phyloP scores from a whole-genome alignment of 768 basidiomycete genomes.

The Tricholoma bakamatsutake region DNA sequence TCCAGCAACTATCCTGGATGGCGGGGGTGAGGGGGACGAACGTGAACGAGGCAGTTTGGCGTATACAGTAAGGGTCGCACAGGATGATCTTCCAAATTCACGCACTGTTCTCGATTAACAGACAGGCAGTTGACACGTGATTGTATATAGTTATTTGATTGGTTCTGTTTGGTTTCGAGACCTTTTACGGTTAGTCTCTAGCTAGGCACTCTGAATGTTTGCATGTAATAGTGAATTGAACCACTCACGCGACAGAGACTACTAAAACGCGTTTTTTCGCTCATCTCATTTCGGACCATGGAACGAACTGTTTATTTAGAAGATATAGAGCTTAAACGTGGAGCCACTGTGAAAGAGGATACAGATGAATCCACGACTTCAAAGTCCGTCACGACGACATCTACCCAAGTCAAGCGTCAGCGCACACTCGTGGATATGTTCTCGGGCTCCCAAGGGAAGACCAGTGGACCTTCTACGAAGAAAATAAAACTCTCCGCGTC shows the following conservation, averaged over 20 bases:
- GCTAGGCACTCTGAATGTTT: slow-evolving; percentile 4
- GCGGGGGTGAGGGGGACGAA: slow-evolving; percentile 72
- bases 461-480: slow-evolving; percentile 34
- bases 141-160: slow-evolving; percentile 11
- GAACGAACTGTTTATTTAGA: slow-evolving; percentile 34
- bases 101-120: neutral
- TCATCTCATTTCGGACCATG: slow-evolving; percentile 7
- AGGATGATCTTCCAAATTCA: neutral
- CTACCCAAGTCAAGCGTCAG: slow-evolving; percentile 42
- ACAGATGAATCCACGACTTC: slow-evolving; percentile 3
- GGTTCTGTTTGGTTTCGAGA: slow-evolving; percentile 3
- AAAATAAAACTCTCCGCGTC: slow-evolving; percentile 36
- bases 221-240: neutral
- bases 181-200: neutral
- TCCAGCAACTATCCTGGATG: slow-evolving; percentile 43
- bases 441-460: slow-evolving; percentile 25
- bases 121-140: neutral
- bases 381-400: slow-evolving; percentile 1
- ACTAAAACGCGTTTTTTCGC: slow-evolving; percentile 10
- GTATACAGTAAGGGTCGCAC: slow-evolving; percentile 7
- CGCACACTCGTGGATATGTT: slow-evolving; percentile 65
- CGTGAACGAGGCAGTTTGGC: slow-evolving; percentile 74
- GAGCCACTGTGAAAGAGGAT: slow-evolving; percentile 4
- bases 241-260: slow-evolving; percentile 4
- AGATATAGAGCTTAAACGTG: slow-evolving; percentile 30